These are phyloP conservation scores for Amphichorda felina DNA, from an alignment of 2,329 filamentous ascomycete genomes.

Conservation along the genomic window DNA sequence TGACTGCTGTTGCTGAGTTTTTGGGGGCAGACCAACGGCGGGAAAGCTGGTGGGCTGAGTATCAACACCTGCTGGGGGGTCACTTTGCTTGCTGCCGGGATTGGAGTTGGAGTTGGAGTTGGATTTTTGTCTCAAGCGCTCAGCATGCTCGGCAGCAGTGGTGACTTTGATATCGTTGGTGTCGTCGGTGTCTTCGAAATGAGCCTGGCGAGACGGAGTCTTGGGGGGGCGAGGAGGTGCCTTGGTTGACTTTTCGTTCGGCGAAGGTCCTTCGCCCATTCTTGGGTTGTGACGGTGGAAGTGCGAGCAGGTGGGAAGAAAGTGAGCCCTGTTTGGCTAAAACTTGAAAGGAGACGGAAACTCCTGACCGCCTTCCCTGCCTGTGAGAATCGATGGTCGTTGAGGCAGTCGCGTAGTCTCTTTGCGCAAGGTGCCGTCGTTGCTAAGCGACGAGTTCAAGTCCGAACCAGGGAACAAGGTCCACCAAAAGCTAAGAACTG, in stretches of 20 bases:
- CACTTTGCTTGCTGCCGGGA: neutral
- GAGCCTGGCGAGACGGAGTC: constrained; percentile 3
- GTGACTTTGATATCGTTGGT: neutral
- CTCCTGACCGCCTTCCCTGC: neutral
- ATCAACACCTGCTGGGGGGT: neutral
- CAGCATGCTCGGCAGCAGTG: neutral
- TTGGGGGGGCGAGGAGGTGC: constrained; percentile 1
- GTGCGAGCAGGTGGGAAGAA: neutral
- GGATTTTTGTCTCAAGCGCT: neutral
- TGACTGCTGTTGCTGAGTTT: neutral
- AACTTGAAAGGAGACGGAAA: neutral
- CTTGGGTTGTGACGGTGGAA: constrained; percentile 4
- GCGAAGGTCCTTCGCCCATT: neutral
- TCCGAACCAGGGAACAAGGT: too few relatives aligned
- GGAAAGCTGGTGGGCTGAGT: constrained; percentile 14
- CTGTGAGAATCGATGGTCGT: too few relatives aligned
- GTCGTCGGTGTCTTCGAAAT: constrained; percentile 1
- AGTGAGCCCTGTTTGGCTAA: neutral
- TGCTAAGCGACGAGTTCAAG: too few relatives aligned
- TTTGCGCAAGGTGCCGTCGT: too few relatives aligned
- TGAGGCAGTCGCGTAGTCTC: too few relatives aligned
- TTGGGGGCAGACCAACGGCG: constrained; percentile 12
- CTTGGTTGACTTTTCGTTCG: neutral
- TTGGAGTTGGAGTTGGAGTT: neutral
- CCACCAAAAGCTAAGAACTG: too few relatives aligned